Evolutionary conservation across 2,329 filamentous ascomycete genomes (phyloP), one percentile per base, ranked within the genome.

Genomic region (Gremmenia infestans): DNA sequence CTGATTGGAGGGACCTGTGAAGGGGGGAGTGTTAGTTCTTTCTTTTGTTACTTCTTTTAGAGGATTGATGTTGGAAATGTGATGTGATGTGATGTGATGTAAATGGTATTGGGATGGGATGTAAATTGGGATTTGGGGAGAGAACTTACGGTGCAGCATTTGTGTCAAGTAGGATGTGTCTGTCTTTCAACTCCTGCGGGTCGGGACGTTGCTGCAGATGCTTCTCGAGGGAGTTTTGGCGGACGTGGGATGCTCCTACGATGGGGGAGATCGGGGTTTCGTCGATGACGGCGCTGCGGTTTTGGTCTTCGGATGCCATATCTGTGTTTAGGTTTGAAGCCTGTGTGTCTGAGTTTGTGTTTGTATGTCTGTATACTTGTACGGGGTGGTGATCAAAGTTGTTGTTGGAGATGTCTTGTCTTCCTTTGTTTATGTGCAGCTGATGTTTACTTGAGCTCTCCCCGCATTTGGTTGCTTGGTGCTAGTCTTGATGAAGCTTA

Each of bases 171-270:
- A 89, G 71, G 60, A 89, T 89, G 67, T 88, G 81, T 59, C 82
- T 74, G 62, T 87, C 81, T 73, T 86, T 88, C 58, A 89, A 74
- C 59, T 88, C 85, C 68, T 87, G 76, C 14, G 72, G 67, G 49
- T 79, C 82, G 23, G 88, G 88, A 42, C 90, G 87, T 65, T 85
- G 82, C 70, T 85, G 81, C 53, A 91, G 78, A 67, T 89, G 83
- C 65, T 85, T 83, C 72, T 89, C 86, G 12, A 91, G 78, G 4
- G 87, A 90, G 76, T 89, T 85, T 70, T 81, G 82, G 65, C 83
- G 79, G 43, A 70, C 74, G 23, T 73, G 68, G 52, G 70, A 64
- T 51, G 78, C 48, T n/a, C 60, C 74, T 45, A 77, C 77, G 61
- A 77, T 75, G 57, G 80, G 81, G 43, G 77, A 80, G 72, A 87